Base-by-base conservation (phyloP, 2,329 filamentous ascomycete species). In the Dothideomycetidae sp. region DNA sequence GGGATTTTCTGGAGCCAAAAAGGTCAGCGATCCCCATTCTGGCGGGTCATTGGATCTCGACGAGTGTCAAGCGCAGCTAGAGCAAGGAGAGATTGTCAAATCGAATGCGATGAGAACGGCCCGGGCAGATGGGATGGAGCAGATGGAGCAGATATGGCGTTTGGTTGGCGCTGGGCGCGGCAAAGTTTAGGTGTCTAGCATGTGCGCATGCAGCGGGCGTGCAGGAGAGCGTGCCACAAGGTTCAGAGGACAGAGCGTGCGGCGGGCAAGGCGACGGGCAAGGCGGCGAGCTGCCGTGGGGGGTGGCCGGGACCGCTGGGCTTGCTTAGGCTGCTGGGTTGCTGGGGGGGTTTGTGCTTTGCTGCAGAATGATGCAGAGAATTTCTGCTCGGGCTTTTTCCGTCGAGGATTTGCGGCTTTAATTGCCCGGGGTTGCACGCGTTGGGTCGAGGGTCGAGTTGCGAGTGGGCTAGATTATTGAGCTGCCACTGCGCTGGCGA, bases 1-100 rank as follows among this genome's bases (percentile, higher is more conserved):
- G 78, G 47, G 47, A 50, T 33, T 51, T 50, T 52, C 56, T 60
- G 50, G 51, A 36, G 52, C 52, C 48, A 56, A 54, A 47, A 52
- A 51, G 45, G 51, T 57, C 51, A 52, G 49, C 42, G 35, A 36
- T 30, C 9, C 43, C 31, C 44, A 46, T 57, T 45, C 44, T 55
- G 43, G 50, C 45, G 47, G 7, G n/a, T 26, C 21, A 26, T 26
- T 26, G 21, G 21, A 26, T 7, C 21, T 26, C 21, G n/a, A 26
- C 21, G 21, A 26, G 21, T 7, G 7, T 7, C 21, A n/a, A 26
- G 21, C n/a, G 21, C 21, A 26, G n/a, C 21, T 7, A 26, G 21
- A n/a, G 21, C n/a, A 26, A 7, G 21, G n/a, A n/a, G 21, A 26
- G n/a, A 26, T 7, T 26, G 21, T 26, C 21, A n/a, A 26, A 26